Conservation (phyloP, 495 filamentous ascomycete species). For the Podospora anserina region DNA sequence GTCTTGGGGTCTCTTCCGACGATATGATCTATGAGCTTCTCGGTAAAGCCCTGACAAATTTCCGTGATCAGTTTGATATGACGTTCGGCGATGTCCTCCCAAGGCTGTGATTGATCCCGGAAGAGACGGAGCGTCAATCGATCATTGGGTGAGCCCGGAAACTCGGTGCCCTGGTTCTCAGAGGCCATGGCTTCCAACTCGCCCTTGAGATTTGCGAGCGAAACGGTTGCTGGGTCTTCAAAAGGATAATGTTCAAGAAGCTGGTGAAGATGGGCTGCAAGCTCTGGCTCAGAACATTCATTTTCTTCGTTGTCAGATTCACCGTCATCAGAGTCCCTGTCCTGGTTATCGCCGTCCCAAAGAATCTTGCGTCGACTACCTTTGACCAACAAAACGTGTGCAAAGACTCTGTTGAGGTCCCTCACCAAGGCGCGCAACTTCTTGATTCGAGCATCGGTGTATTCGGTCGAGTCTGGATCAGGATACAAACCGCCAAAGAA, state of each 20-base stretch:
- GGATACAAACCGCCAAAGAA: slow-evolving; percentile 30
- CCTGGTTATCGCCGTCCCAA: slow-evolving; percentile 8
- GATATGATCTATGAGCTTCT: slow-evolving; percentile 21
- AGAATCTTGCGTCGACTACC: slow-evolving; percentile 23
- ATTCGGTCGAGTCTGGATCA: background rate
- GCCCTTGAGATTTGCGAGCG: slow-evolving; percentile 6
- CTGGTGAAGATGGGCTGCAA: slow-evolving; percentile 24
- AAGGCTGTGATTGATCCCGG: slow-evolving; percentile 21
- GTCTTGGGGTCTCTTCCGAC: slow-evolving; percentile 23
- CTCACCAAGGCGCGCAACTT: slow-evolving; percentile 30
- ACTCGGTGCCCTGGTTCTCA: slow-evolving; percentile 25
- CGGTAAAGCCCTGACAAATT: slow-evolving; percentile 19
- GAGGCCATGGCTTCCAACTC: slow-evolving; percentile 22
- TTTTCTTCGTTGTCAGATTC: background rate
- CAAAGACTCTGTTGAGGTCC: slow-evolving; percentile 26
- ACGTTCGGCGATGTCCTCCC: slow-evolving; percentile 23
- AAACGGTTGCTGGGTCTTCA: slow-evolving; percentile 14
- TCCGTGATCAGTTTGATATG: slow-evolving; percentile 18
- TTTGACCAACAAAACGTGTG: slow-evolving; percentile 20
- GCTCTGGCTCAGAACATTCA: background rate
- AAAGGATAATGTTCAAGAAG: slow-evolving; percentile 25
- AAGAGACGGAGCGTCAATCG: slow-evolving; percentile 27
- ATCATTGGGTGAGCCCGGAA: slow-evolving; percentile 24
- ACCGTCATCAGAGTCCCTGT: slow-evolving; percentile 9
- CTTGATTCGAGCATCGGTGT: background rate